Evolutionary conservation across 306 rosid species (phyloP), one percentile per base, ranked within the genome.

Genomic region (Macrotyloma uniflorum): DNA sequence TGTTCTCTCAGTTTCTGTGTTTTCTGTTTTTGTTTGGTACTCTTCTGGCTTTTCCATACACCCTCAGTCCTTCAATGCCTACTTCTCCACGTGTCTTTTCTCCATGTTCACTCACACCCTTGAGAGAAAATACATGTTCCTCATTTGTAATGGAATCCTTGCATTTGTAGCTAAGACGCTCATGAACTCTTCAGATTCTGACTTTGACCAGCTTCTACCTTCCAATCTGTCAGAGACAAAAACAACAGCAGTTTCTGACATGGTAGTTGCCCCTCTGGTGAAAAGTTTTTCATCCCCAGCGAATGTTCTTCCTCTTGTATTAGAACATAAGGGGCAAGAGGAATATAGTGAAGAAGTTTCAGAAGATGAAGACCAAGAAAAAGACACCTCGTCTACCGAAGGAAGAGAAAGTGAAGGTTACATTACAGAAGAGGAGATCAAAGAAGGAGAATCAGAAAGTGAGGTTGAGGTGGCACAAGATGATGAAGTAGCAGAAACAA

Each of bases 91-190:
- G 23, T 86, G 70, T 51, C 84, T 86, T 62, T 79, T 89, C 67
- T 80, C 88, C 59, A 49, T 88, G 50, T 68, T 88, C 84, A 79
- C 86, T 43, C 94, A 76, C 81, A 82, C 83, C 30, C 78, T 91
- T 8, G 85, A 93, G 62, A 88, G 90, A 22, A 93, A 88, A 79
- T 89, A 86, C 85, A 84, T 93, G 87, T 93, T 93, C 69, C 90
- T 91, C 38, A 20, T 90, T 15, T 93, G 90, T 9, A 90, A 90
- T 73, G 93, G 79, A 74, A 88, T 90, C 72, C 93, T 93, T 42
- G 91, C 88, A 64, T 76, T 93, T 64, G 72, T 93, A 20, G 86
- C 87, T 47, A 88, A 83, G 55, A 83, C 53, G 3, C 73, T 66
- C 68, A 8, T 19, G 42, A 22, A 74, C 1, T 32, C 74, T 14